phyloP scores from a whole-genome alignment of 2,329 filamentous ascomycete genomes.

The Aspergillus pseudonomiae region DNA sequence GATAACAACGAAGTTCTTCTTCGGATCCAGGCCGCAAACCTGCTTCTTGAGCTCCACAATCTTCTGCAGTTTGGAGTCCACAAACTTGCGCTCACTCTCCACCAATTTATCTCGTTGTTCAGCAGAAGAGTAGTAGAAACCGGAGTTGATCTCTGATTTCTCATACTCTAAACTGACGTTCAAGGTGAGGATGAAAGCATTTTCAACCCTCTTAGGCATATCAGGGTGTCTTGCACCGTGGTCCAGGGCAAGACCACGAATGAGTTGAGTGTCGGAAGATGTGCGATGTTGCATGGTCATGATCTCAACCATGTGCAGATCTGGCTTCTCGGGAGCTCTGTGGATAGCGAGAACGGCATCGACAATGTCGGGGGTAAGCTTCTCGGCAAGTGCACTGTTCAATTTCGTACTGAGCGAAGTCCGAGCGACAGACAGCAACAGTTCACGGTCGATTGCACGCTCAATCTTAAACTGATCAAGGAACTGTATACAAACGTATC shows the following conservation, averaged over 20 bases:
- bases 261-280: slow-evolving; percentile 93
- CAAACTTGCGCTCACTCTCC: slow-evolving; percentile 92
- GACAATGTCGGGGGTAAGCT: slow-evolving; percentile 92
- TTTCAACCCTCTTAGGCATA: slow-evolving; percentile 95
- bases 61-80: slow-evolving; percentile 94
- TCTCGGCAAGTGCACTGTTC: slow-evolving; percentile 82
- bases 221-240: slow-evolving; percentile 96
- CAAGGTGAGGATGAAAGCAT: slow-evolving; percentile 90
- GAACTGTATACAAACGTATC: slow-evolving; percentile 61
- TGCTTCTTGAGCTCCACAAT: slow-evolving; percentile 98
- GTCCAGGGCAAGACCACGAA: slow-evolving; percentile 88
- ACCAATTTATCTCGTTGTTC: slow-evolving; percentile 98
- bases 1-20: slow-evolving; percentile 95
- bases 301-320: slow-evolving; percentile 98
- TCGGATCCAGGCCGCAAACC: slow-evolving; percentile 88
- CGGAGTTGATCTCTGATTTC: slow-evolving; percentile 98
- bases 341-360: slow-evolving; percentile 96
- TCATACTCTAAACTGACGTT: slow-evolving; percentile 98
- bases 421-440: slow-evolving; percentile 87
- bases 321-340: slow-evolving; percentile 84
- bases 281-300: slow-evolving; percentile 99
- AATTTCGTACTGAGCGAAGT: slow-evolving; percentile 96
- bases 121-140: slow-evolving; percentile 97
- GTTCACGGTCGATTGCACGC: slow-evolving; percentile 86
- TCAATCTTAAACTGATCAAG: slow-evolving; percentile 90